phyloP scores from a whole-genome alignment of 768 basidiomycete species.

The Amanita exitialis region DNA sequence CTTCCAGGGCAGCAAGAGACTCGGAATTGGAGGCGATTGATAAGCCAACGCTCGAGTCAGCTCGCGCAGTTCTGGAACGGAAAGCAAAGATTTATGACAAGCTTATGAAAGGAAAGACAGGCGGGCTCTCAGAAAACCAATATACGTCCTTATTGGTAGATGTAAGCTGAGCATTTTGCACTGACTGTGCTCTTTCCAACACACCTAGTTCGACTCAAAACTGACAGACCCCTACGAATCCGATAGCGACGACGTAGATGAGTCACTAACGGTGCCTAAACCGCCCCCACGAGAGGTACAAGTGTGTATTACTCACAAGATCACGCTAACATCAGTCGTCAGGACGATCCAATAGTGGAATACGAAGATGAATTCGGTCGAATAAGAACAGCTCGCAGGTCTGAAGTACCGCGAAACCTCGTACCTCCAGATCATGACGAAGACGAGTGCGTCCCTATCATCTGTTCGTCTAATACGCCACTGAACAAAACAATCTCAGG shows the following conservation, averaged over 20 bases:
- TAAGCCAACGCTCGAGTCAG: constrained; percentile 62
- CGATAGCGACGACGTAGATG: constrained; percentile 72
- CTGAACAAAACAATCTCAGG: constrained; percentile 19
- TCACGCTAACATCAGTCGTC: background rate
- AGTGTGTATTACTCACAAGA: background rate
- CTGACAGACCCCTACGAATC: constrained; percentile 43
- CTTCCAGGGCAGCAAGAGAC: constrained; percentile 54
- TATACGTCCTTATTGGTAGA: constrained; percentile 68
- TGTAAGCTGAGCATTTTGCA: constrained; percentile 31
- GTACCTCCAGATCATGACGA: constrained; percentile 35
- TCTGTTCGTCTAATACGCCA: constrained; percentile 7
- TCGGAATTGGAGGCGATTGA: constrained; percentile 60
- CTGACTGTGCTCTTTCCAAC: background rate
- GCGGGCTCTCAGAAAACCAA: constrained; percentile 67
- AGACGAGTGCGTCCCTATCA: constrained; percentile 37
- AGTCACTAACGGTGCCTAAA: constrained; percentile 57
- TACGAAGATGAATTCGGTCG: constrained; percentile 86
- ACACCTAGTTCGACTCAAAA: constrained; percentile 56
- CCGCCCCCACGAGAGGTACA: constrained; percentile 31
- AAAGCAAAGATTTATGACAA: constrained; percentile 80
- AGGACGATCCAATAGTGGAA: constrained; percentile 76
- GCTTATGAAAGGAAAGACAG: constrained; percentile 65
- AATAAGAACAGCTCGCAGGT: constrained; percentile 53
- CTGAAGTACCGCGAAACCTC: constrained; percentile 69
- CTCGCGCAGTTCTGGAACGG: constrained; percentile 59